Evolutionary conservation across 345 rosid species (phyloP), one percentile per base, ranked within the genome.

Genomic region (Brassica rapa): DNA sequence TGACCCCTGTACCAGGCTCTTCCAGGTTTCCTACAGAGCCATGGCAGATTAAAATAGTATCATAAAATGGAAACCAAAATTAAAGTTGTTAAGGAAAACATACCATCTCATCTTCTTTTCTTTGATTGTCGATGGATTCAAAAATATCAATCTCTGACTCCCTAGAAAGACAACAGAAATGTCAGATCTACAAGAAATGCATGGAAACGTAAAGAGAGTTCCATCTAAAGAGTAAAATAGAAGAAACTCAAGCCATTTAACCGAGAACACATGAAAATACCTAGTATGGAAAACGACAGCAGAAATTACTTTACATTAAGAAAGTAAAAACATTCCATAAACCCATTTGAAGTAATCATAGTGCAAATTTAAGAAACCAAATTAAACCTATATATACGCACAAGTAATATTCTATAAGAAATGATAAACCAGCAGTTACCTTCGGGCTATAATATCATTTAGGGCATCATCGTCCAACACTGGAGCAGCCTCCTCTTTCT

Each of bases 401-500:
- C 41, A 23, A 15, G 14, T 49, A 30, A 30, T 12, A 49, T 16
- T 9, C 37, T 59, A 49, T 43, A 56, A 66, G n/a, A 6, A 37
- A 65, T 19, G 11, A 53, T 76, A 69, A 46, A 63, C 59, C 27
- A 62, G 71, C 23, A 56, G 63, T 66, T 77, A 91, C 98, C 97
- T 89, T 86, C 98, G 97, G 30, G 97, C 98, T 83, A 93, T 83
- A 62, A 89, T 25, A 80, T 93, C 89, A 85, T 93, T 93, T 75
- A 93, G 73, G 79, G 85, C 85, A 82, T 93, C 98, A 82, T 91
- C 98, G 84, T 88, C 93, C 73, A 93, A 83, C 25, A 91, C 98
- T 64, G 95, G 98, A 51, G 92, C 83, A 85, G 82, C 92, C 81
- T 93, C 98, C 88, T 93, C 98, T 84, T 93, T 93, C 87, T 93